Evolutionary conservation across 495 filamentous ascomycete genomes (phyloP).

Genomic region (Hypomontagnella submonticulosa): DNA sequence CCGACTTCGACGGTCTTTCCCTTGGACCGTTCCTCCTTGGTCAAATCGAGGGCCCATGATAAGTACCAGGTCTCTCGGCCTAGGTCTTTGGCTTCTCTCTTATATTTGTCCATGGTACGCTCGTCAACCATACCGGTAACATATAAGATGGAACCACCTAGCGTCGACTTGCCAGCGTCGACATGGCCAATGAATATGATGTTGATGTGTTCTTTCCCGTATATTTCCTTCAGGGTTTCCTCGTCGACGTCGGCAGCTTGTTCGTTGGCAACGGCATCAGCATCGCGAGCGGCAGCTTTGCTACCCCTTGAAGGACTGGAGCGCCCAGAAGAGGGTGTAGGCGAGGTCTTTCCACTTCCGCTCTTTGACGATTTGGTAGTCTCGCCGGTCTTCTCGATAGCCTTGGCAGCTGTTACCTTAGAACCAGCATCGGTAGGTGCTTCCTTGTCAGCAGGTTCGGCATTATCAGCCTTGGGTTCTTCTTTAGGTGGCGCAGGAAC

Average conservation of each 20-base stretch:
- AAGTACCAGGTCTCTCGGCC: conserved; percentile 98
- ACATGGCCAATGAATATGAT: conserved; percentile 99
- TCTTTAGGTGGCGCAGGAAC: conserved; percentile 66
- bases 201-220: conserved; percentile 98
- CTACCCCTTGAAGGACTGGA: conserved; percentile 72
- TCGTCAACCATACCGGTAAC: conserved; percentile 99
- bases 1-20: conserved; percentile 99
- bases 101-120: conserved; percentile 97
- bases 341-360: conserved; percentile 76
- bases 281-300: conserved; percentile 70
- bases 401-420: conserved; percentile 70
- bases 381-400: conserved; percentile 85
- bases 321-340: conserved; percentile 80
- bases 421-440: conserved; percentile 67
- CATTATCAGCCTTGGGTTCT: conserved; percentile 68
- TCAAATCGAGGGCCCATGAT: conserved; percentile 96
- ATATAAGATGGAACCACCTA: conserved; percentile 92
- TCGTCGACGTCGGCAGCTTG: conserved; percentile 93
- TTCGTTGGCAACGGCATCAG: conserved; percentile 85
- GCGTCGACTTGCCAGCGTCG: conserved; percentile 95
- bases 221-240: conserved; percentile 90
- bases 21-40: conserved; percentile 94
- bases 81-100: conserved; percentile 92
- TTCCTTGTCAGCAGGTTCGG: conserved; percentile 46
- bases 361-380: conserved; percentile 71